phyloP scores from a whole-genome alignment of 495 filamentous ascomycete species.

The Penicillium atrosanguineum region DNA sequence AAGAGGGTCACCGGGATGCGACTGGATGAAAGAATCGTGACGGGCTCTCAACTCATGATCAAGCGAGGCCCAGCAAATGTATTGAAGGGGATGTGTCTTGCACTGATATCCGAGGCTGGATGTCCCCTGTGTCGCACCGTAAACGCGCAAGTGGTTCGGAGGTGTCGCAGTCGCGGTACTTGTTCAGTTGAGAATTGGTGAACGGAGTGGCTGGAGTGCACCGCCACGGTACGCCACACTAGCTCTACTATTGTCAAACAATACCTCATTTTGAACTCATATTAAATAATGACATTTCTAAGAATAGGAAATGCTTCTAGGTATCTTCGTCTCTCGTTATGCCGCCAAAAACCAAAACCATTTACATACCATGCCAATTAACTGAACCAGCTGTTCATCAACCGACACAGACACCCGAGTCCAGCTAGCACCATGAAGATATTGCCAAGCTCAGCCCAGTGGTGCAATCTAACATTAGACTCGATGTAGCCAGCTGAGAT shows the following conservation, averaged over 20 bases:
- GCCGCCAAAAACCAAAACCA: neutral
- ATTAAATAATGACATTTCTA: neutral
- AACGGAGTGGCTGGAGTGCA: conserved; percentile 22
- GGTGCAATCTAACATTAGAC: conserved; percentile 51
- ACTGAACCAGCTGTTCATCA: conserved; percentile 6
- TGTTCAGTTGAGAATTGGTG: conserved; percentile 24
- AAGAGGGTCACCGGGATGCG: conserved; percentile 12
- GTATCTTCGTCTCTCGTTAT: neutral
- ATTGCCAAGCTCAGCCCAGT: conserved; percentile 53
- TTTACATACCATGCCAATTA: conserved; percentile 1
- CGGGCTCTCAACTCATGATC: conserved; percentile 38
- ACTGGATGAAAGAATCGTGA: conserved; percentile 13
- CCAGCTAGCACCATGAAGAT: conserved; percentile 52
- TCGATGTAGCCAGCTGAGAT: conserved; percentile 55
- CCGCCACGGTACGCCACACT: conserved; percentile 25
- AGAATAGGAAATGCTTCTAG: neutral
- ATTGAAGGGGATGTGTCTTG: conserved; percentile 3
- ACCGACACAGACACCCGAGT: conserved; percentile 30
- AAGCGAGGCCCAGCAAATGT: conserved; percentile 12
- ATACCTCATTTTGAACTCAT: neutral
- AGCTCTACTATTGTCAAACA: neutral
- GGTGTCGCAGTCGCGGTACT: conserved; percentile 16
- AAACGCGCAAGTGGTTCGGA: conserved; percentile 24
- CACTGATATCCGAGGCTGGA: conserved; percentile 9
- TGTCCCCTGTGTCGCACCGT: conserved; percentile 2